Conservation (phyloP, 2,329 filamentous ascomycete species). For the Aspergillus quadricinctus region DNA sequence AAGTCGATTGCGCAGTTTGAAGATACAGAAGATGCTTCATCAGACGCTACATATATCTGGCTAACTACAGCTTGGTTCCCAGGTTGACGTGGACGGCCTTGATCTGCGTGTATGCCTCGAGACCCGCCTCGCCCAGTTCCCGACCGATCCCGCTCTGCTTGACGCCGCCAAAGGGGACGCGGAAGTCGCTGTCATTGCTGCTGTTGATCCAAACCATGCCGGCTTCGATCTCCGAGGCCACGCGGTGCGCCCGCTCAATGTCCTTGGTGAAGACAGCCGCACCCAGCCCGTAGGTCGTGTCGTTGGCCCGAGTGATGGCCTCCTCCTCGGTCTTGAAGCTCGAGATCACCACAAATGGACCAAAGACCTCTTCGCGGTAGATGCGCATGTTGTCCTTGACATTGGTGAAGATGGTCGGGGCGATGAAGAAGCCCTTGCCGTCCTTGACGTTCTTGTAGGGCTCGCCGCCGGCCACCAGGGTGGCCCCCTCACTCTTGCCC, state of each 20-base stretch:
- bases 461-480: slow-evolving; percentile 59
- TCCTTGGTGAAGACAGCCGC: slow-evolving; percentile 46
- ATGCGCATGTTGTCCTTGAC: slow-evolving; percentile 56
- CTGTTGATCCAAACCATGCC: slow-evolving; percentile 70
- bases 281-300: slow-evolving; percentile 41
- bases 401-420: slow-evolving; percentile 56
- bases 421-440: slow-evolving; percentile 63
- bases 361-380: slow-evolving; percentile 60
- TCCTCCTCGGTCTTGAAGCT: slow-evolving; percentile 59
- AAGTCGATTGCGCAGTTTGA: not conserved
- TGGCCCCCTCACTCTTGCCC: slow-evolving; percentile 68
- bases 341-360: slow-evolving; percentile 56
- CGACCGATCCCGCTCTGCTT: slow-evolving; percentile 61
- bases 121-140: slow-evolving; percentile 57
- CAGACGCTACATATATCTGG: too few species aligned
- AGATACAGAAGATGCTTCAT: too few species aligned
- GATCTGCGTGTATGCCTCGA: slow-evolving; percentile 59
- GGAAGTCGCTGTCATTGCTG: slow-evolving; percentile 45
- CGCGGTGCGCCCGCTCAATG: slow-evolving; percentile 57
- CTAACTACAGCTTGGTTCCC: slow-evolving; percentile 34
- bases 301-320: slow-evolving; percentile 54
- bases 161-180: slow-evolving; percentile 58
- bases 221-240: slow-evolving; percentile 55
- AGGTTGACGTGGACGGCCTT: slow-evolving; percentile 50
- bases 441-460: slow-evolving; percentile 49